Base-by-base conservation (phyloP, 257 asterid species). In the Petunia secreta region DNA sequence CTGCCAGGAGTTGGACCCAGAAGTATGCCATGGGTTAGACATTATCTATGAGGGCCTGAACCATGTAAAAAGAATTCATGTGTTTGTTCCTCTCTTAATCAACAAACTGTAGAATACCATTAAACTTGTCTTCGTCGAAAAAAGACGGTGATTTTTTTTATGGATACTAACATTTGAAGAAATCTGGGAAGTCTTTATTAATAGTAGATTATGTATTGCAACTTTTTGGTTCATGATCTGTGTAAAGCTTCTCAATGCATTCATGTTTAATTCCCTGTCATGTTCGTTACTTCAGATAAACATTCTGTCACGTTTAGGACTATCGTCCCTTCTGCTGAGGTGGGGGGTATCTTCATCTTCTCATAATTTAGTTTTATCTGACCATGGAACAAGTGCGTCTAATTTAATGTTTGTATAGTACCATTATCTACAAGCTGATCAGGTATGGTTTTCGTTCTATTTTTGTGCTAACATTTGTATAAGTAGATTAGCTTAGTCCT, bases 1-100 rank as follows among this genome's bases (percentile, higher is more conserved):
- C 97, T 62, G 96, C 98, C 7, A 71, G 96, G 88, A 89, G 96
- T 95, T 93, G 98, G 97, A 90, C 98, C 77, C 96, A 93, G 86
- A 93, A 93, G 77, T 93, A 91, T 58, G 96, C 98, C 0, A 91
- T 93, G 97, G 97, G 98, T 73, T 93, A 87, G 73, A 5, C 4
- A 39, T 67, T 40, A 38, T 40, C 5, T 39, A 36, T 10, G 40
- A 36, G 55, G 64, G 69, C 78, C 60, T 58, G 57, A 44, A 80
- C 63, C 67, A 39, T 88, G 91, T 87, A 86, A 85, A 89, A 83
- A 77, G 41, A 59, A 16, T 62, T 62, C 40, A 66, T 85, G 75
- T 81, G 78, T 40, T 43, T 83, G 82, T 84, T 44, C 64, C 85
- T 82, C 80, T 67, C 66, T 71, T 66, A 82, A 84, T 69, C 83